These are phyloP conservation scores for Phaeodactylum tricornutum DNA, from an alignment of 108 stramenopile species.

Conservation along the genomic window DNA sequence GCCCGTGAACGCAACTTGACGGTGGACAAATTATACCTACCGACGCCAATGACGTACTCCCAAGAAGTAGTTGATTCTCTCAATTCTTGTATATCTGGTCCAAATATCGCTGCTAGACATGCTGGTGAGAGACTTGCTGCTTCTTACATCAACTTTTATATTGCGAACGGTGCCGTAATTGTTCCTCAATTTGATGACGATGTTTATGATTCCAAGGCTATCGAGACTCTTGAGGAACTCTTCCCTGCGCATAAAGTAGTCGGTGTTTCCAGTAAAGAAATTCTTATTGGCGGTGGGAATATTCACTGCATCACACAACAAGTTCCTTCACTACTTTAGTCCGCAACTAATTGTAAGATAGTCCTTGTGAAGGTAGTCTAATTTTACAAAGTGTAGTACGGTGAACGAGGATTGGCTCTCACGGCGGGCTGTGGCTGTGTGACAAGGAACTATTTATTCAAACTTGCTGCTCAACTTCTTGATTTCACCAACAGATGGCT, in stretches of 20 bases:
- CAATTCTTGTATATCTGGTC: not conserved
- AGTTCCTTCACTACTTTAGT: slow-evolving; percentile 11
- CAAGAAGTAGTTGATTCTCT: slow-evolving; percentile 32
- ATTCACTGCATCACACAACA: slow-evolving; percentile 85
- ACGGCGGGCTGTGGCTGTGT: too few relatives aligned
- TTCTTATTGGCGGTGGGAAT: slow-evolving; percentile 77
- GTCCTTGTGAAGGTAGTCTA: too few relatives aligned
- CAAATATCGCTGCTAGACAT: slow-evolving; percentile 4
- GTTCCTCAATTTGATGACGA: slow-evolving; percentile 49
- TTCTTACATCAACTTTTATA: slow-evolving; percentile 75
- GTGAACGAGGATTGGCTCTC: too few relatives aligned
- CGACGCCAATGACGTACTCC: slow-evolving; percentile 23
- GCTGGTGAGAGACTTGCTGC: slow-evolving; percentile 12
- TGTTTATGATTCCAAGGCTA: slow-evolving; percentile 32
- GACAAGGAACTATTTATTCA: too few relatives aligned
- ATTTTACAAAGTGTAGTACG: too few relatives aligned
- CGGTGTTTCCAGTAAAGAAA: slow-evolving; percentile 47
- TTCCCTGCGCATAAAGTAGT: slow-evolving; percentile 49
- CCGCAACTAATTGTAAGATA: not conserved
- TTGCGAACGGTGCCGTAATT: slow-evolving; percentile 56
- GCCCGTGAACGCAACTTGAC: slow-evolving; percentile 22
- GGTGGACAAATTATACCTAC: slow-evolving; percentile 38
- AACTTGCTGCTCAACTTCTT: too few relatives aligned
- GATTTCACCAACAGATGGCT: too few relatives aligned
- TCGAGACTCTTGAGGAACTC: slow-evolving; percentile 23